Evolutionary conservation across 2,329 filamentous ascomycete species (phyloP).

Genomic region (Tolypocladium capitatum): DNA sequence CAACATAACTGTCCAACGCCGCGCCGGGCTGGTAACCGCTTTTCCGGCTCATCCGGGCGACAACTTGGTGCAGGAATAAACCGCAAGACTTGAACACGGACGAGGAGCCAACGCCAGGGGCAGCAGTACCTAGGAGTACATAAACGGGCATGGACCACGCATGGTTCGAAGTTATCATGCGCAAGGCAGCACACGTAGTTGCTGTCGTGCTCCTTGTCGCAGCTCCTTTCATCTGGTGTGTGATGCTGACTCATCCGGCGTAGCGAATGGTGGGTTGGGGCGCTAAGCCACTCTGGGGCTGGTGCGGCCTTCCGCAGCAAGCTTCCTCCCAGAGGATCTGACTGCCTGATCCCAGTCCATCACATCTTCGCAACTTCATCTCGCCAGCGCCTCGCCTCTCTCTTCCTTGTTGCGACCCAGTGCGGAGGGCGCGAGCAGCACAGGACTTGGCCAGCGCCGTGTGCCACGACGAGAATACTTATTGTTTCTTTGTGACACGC

Average conservation of each 20-base stretch:
- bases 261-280: too few relatives aligned
- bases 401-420: not conserved
- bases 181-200: too few relatives aligned
- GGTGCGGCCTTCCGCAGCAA: not conserved
- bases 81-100: too few relatives aligned
- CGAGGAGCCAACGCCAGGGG: too few relatives aligned
- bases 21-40: too few relatives aligned
- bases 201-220: too few relatives aligned
- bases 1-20: too few relatives aligned
- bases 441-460: not conserved
- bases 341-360: not conserved
- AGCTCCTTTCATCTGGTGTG: too few relatives aligned
- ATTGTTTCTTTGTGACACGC: not conserved
- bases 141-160: not conserved
- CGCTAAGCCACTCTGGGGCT: constrained; percentile 3
- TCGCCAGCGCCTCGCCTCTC: not conserved
- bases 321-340: not conserved
- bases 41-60: too few relatives aligned
- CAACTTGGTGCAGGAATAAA: too few relatives aligned
- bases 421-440: not conserved
- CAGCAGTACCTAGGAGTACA: too few relatives aligned
- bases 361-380: not conserved
- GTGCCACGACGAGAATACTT: not conserved
- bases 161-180: not conserved
- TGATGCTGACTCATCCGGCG: too few relatives aligned